These are phyloP conservation scores for Funneliformis mosseae DNA, from an alignment of 192 early-diverging fungal genomes.

Conservation along the genomic window DNA sequence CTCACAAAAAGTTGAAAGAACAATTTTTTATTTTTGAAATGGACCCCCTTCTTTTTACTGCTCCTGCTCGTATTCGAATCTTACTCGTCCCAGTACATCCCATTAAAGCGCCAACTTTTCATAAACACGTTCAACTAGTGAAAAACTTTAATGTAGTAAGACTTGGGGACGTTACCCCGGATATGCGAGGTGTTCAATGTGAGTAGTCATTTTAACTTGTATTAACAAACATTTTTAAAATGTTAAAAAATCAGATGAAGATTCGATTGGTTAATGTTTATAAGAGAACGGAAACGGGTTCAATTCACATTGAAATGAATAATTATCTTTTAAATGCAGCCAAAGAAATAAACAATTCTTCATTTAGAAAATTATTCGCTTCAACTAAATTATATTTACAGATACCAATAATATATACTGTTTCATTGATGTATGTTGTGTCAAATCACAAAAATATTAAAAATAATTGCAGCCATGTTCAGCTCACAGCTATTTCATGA, in stretches of 20 bases:
- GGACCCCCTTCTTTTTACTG: conserved; percentile 54
- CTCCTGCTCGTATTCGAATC: conserved; percentile 61
- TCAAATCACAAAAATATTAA: background rate
- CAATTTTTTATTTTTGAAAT: conserved; percentile 19
- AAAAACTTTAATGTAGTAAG: conserved; percentile 65
- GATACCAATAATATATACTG: background rate
- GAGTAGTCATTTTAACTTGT: conserved; percentile 13
- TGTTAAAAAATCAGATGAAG: background rate
- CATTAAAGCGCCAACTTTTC: conserved; percentile 65
- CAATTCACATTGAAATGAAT: background rate
- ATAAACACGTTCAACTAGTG: conserved; percentile 66
- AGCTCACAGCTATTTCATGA: conserved; percentile 62
- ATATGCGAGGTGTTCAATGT: conserved; percentile 50
- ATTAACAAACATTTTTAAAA: background rate
- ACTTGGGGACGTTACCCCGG: conserved; percentile 70
- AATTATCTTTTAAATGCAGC: background rate
- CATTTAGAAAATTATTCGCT: background rate
- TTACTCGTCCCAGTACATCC: conserved; percentile 72
- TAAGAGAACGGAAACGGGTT: too few relatives aligned
- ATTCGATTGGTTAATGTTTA: background rate
- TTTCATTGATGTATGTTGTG: conserved; percentile 3
- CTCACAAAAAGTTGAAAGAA: background rate
- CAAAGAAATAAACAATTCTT: background rate
- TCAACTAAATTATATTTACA: too few relatives aligned
- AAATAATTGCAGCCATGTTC: conserved; percentile 49